Percentiles rank a stretch among this genome's conserved stretches.
phyloP scores from a whole-genome alignment of 495 filamentous ascomycete species.

The Aspergillus mulundensis region DNA sequence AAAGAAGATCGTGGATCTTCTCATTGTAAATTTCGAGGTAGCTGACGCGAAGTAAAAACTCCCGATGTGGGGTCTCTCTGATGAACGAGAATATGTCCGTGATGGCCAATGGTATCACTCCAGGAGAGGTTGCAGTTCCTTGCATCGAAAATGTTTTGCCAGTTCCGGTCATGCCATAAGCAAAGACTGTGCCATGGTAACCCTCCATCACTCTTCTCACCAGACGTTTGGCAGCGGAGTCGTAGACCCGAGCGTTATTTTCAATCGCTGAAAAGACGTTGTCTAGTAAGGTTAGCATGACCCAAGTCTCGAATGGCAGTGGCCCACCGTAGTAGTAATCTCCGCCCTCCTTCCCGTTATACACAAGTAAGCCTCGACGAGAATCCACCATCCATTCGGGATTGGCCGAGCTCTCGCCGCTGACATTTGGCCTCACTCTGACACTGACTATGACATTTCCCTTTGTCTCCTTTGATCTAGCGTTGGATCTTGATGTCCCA shows the following conservation, averaged over 20 bases:
- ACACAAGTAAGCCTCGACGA: conserved; percentile 74
- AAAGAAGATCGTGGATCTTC: conserved; percentile 90
- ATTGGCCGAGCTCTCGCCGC: conserved; percentile 56
- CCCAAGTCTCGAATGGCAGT: neutral
- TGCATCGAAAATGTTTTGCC: conserved; percentile 99
- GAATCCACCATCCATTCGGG: conserved; percentile 93
- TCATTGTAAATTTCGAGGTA: conserved; percentile 99
- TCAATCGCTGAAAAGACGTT: conserved; percentile 93
- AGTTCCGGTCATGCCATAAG: conserved; percentile 98
- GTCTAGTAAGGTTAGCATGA: conserved; percentile 43
- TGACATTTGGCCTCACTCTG: conserved; percentile 79
- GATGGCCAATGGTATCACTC: conserved; percentile 94
- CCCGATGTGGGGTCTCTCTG: conserved; percentile 88
- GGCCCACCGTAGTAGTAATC: conserved; percentile 85
- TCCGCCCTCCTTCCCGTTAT: conserved; percentile 82
- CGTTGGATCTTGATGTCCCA: conserved; percentile 27
- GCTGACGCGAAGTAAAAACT: conserved; percentile 94
- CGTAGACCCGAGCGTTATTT: conserved; percentile 91
- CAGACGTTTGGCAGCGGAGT: conserved; percentile 85
- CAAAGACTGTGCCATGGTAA: conserved; percentile 97
- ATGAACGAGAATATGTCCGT: conserved; percentile 99
- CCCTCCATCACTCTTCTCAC: conserved; percentile 98
- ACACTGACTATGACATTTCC: conserved; percentile 97
- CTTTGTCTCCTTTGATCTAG: conserved; percentile 62
- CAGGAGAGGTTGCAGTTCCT: conserved; percentile 92